Conservation (phyloP, 169 alveolate genomes). For the Plasmodium blacklocki region DNA sequence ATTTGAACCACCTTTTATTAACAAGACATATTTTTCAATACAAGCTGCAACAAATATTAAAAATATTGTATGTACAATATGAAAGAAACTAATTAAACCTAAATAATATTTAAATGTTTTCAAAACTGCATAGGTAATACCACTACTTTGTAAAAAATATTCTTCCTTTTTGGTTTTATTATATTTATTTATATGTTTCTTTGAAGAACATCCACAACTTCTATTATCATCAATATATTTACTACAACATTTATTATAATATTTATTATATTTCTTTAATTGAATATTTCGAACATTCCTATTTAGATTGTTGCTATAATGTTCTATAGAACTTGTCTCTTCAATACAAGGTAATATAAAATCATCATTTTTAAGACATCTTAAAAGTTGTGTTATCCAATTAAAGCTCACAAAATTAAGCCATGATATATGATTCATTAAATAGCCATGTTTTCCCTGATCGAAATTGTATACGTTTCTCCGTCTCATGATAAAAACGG, state of each 20-base stretch:
- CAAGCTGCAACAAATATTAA: conserved; percentile 34
- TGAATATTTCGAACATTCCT: conserved; percentile 12
- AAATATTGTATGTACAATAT: conserved; percentile 10
- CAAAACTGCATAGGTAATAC: not conserved
- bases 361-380: not conserved
- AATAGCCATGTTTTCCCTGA: not conserved
- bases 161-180: not conserved
- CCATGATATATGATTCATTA: conserved; percentile 11
- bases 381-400: conserved; percentile 37
- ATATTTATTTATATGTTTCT: not conserved
- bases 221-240: not conserved
- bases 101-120: conserved; percentile 18
- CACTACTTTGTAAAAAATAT: conserved; percentile 15
- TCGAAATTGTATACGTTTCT: not conserved
- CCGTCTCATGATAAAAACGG: not conserved
- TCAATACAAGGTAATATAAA: conserved; percentile 43
- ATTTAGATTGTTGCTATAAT: conserved; percentile 3
- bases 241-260: not conserved
- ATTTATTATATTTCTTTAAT: not conserved
- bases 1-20: conserved; percentile 6
- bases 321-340: conserved; percentile 4
- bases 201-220: not conserved
- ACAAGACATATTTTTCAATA: conserved; percentile 29
- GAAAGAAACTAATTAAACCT: not conserved
- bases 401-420: conserved; percentile 30